Percentiles rank a stretch among this genome's conserved stretches.
Evolutionary conservation across 1,284 basidiomycete species (phyloP).

Genomic region (Leccinum pachyderme): DNA sequence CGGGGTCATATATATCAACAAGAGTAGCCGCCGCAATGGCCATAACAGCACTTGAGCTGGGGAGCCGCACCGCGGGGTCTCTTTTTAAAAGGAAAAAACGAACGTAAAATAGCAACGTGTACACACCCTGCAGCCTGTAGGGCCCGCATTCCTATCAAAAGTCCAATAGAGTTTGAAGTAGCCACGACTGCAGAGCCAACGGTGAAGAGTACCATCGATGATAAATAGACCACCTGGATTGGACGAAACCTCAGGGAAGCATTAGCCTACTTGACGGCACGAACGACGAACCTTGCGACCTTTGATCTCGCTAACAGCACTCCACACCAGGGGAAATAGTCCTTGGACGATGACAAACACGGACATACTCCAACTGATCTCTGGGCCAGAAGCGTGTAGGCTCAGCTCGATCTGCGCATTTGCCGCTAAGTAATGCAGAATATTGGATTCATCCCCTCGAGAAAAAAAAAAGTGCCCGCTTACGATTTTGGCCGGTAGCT

Average conservation of each 20-base stretch:
- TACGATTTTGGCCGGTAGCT: slow-evolving; percentile 68
- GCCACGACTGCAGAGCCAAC: slow-evolving; percentile 67
- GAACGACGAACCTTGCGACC: slow-evolving; percentile 62
- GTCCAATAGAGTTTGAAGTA: slow-evolving; percentile 56
- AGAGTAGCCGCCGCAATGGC: slow-evolving; percentile 80
- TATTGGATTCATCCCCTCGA: not conserved
- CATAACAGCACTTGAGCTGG: slow-evolving; percentile 74
- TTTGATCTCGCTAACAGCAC: slow-evolving; percentile 73
- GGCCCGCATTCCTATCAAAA: slow-evolving; percentile 73
- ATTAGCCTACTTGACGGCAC: not conserved
- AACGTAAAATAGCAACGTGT: not conserved
- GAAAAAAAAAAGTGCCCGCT: slow-evolving; percentile 21
- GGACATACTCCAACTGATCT: slow-evolving; percentile 75
- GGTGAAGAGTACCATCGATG: slow-evolving; percentile 60
- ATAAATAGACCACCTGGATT: slow-evolving; percentile 62
- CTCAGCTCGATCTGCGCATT: slow-evolving; percentile 68
- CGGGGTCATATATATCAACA: slow-evolving; percentile 79
- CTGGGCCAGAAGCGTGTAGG: slow-evolving; percentile 63
- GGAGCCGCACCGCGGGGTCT: not conserved
- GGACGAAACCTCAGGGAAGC: not conserved
- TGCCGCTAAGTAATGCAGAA: slow-evolving; percentile 43
- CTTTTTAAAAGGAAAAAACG: not conserved
- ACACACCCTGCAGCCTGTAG: slow-evolving; percentile 62
- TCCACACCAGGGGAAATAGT: slow-evolving; percentile 67
- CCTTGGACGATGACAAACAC: slow-evolving; percentile 83